phyloP scores from a whole-genome alignment of 1,284 basidiomycete genomes.

The Cryptococcus neoformans region DNA sequence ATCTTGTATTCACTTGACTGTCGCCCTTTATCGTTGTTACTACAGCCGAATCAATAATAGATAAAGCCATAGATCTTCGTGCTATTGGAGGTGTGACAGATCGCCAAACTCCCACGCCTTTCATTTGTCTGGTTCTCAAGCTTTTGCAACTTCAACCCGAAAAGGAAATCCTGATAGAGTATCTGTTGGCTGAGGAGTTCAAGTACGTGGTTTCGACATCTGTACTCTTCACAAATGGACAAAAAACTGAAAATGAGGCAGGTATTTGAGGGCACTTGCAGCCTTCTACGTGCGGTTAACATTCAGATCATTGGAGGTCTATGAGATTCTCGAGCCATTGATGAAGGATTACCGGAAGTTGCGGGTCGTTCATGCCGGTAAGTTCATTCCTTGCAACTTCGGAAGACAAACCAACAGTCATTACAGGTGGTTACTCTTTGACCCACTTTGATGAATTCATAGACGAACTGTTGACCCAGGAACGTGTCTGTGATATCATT shows the following conservation, averaged over 20 bases:
- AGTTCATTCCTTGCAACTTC: slow-evolving; percentile 30
- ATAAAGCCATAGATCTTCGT: slow-evolving; percentile 79
- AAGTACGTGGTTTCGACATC: slow-evolving; percentile 62
- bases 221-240: not conserved
- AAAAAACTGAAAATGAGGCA: slow-evolving; percentile 41
- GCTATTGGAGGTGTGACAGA: slow-evolving; percentile 86
- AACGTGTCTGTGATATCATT: slow-evolving; percentile 95
- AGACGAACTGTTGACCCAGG: slow-evolving; percentile 77
- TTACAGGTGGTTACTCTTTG: slow-evolving; percentile 70
- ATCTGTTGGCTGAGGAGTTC: slow-evolving; percentile 92
- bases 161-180: slow-evolving; percentile 92
- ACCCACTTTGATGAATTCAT: slow-evolving; percentile 92
- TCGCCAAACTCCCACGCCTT: slow-evolving; percentile 88
- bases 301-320: slow-evolving; percentile 83
- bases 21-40: not conserved
- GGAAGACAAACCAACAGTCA: not conserved
- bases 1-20: too few relatives aligned
- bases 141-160: slow-evolving; percentile 96
- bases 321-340: slow-evolving; percentile 88
- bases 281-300: slow-evolving; percentile 95
- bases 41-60: slow-evolving; percentile 84
- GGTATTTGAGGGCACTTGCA: slow-evolving; percentile 89
- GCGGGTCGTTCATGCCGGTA: slow-evolving; percentile 73
- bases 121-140: slow-evolving; percentile 87
- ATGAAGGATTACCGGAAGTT: slow-evolving; percentile 92